These are phyloP conservation scores for Boletus sp. DNA, from an alignment of 768 basidiomycete genomes.

Conservation along the genomic window DNA sequence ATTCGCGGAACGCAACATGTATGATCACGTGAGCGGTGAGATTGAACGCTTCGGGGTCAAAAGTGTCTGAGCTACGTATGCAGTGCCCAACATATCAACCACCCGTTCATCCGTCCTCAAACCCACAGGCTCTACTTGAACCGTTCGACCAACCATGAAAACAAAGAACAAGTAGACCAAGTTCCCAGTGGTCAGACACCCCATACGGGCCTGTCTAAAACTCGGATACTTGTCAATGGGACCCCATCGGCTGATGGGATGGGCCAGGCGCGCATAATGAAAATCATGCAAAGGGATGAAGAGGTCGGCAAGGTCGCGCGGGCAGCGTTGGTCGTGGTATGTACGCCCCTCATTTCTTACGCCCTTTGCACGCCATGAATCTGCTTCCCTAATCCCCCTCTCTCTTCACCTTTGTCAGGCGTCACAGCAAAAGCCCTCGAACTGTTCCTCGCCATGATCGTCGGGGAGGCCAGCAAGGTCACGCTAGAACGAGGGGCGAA, in stretches of 20 bases:
- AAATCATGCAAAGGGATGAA: conserved; percentile 99
- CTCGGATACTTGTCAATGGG: too few species aligned
- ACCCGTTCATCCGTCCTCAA: background rate
- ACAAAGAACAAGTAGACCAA: conserved; percentile 91
- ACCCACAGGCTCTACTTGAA: background rate
- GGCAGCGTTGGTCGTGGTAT: conserved; percentile 94
- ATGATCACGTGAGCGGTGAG: conserved; percentile 28
- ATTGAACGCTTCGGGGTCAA: conserved; percentile 11
- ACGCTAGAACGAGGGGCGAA: conserved; percentile 76
- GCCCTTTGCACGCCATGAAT: conserved; percentile 15
- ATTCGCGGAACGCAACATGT: too few species aligned
- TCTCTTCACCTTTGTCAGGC: background rate
- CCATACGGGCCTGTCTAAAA: conserved; percentile 1
- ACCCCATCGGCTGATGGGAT: conserved; percentile 11
- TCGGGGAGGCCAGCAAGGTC: conserved; percentile 81
- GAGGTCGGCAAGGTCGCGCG: conserved; percentile 98
- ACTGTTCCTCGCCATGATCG: conserved; percentile 81
- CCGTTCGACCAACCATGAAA: conserved; percentile 52
- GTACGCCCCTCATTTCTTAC: conserved; percentile 49
- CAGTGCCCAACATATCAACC: conserved; percentile 4
- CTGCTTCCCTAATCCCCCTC: background rate
- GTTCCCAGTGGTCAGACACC: conserved; percentile 82
- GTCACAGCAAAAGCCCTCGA: conserved; percentile 92
- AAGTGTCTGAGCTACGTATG: conserved; percentile 9
- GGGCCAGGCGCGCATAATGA: conserved; percentile 90